A percentile compares a stretch with the other conserved stretches of the same genome.
Evolutionary conservation across 1,284 basidiomycete species (phyloP).

Genomic region (Tausonia pullulans): DNA sequence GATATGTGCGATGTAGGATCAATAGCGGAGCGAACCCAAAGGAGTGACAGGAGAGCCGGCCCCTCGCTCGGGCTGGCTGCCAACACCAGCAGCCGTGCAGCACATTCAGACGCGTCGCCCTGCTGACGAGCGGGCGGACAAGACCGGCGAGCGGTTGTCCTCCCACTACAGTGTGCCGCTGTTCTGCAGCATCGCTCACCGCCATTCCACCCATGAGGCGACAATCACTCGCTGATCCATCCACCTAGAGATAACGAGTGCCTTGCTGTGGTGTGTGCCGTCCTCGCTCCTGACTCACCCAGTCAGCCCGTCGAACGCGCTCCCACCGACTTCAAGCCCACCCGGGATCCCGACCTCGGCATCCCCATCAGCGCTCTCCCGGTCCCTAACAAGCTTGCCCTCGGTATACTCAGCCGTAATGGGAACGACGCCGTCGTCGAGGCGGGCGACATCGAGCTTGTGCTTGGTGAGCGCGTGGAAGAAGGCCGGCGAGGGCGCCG

Average conservation of each 20-base stretch:
- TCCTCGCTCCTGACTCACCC: neutral
- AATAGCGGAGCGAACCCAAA: neutral
- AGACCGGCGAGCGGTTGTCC: too few species aligned
- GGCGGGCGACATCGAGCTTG: conserved; percentile 82
- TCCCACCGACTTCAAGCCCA: neutral
- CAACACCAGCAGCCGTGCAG: too few species aligned
- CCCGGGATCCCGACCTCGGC: neutral
- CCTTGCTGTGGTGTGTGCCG: too few species aligned
- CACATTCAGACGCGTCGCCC: too few species aligned
- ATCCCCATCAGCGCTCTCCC: conserved; percentile 18
- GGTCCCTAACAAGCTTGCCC: conserved; percentile 37
- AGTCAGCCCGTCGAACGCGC: neutral
- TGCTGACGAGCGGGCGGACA: too few species aligned
- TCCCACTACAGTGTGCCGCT: too few species aligned
- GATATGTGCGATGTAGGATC: conserved; percentile 33
- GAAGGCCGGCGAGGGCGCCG: conserved; percentile 77
- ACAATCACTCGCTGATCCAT: too few species aligned
- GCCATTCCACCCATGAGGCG: too few species aligned
- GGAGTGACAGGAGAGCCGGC: neutral
- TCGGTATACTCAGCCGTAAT: conserved; percentile 58
- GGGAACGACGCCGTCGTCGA: conserved; percentile 60
- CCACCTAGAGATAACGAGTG: too few species aligned
- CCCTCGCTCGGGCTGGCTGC: too few species aligned
- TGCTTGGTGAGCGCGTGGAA: conserved; percentile 82
- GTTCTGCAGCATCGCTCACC: too few species aligned